phyloP scores from a whole-genome alignment of 192 early-diverging fungal species.

The Lobosporangium transversale region DNA sequence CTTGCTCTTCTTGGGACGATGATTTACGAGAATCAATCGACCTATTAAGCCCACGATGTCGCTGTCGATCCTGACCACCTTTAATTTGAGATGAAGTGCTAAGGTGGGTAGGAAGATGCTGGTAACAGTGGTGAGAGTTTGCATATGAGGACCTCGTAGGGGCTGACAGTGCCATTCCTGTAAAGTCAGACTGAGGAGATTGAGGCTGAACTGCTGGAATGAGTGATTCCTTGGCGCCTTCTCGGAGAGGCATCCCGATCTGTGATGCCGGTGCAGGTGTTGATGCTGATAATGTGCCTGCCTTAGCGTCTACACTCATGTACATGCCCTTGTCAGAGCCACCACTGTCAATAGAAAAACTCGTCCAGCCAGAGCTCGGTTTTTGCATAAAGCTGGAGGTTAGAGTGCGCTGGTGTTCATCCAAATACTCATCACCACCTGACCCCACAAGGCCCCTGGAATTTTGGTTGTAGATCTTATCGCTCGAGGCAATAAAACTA shows the following conservation, averaged over 20 bases:
- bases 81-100: constrained; percentile 10
- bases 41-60: constrained; percentile 27
- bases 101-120: constrained; percentile 9
- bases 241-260: constrained; percentile 7
- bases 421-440: constrained; percentile 38
- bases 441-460: constrained; percentile 25
- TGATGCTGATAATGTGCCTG: background rate
- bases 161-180: constrained; percentile 18
- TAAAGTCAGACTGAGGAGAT: constrained; percentile 14
- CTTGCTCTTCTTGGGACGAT: constrained; percentile 38
- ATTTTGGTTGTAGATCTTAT: constrained; percentile 28
- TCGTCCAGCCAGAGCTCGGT: background rate
- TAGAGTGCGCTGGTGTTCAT: constrained; percentile 29
- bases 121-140: constrained; percentile 19
- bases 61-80: constrained; percentile 13
- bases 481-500: constrained; percentile 6
- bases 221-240: constrained; percentile 6
- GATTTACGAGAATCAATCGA: constrained; percentile 44
- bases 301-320: background rate
- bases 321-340: background rate
- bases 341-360: constrained; percentile 29
- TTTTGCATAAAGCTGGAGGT: constrained; percentile 13
- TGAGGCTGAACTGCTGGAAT: constrained; percentile 18
- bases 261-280: background rate
- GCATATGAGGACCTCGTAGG: constrained; percentile 25